A percentile compares a stretch with the other conserved stretches of the same genome.
phyloP scores from a whole-genome alignment of 805 yeast species.

The Ogataea allantospora region DNA sequence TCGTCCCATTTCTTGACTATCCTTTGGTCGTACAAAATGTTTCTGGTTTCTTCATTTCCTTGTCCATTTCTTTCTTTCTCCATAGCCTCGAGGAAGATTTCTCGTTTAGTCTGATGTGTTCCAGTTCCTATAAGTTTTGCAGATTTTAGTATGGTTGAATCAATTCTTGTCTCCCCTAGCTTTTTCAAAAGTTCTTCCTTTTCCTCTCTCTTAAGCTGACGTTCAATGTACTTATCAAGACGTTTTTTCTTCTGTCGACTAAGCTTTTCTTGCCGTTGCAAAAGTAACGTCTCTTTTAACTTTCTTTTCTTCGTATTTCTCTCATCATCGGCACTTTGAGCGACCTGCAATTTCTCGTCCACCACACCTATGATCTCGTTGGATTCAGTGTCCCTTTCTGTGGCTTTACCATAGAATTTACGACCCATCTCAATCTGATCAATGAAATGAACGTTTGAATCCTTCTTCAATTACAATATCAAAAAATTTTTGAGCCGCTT shows the following conservation, averaged over 20 bases:
- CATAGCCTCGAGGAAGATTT: constrained; percentile 72
- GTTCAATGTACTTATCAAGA: constrained; percentile 88
- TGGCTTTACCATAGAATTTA: constrained; percentile 15
- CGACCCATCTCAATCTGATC: constrained; percentile 8
- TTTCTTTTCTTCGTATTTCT: constrained; percentile 62
- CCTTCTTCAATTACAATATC: too few relatives aligned
- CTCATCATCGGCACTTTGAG: constrained; percentile 56
- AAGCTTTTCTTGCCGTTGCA: constrained; percentile 65
- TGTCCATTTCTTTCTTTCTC: constrained; percentile 70
- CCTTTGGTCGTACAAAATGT: constrained; percentile 67
- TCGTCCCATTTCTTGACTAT: constrained; percentile 61
- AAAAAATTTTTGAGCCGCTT: constrained; percentile 6
- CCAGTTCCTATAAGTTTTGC: constrained; percentile 80
- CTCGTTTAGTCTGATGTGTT: constrained; percentile 54
- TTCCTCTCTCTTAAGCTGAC: constrained; percentile 85
- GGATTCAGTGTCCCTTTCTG: not conserved
- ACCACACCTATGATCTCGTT: not conserved
- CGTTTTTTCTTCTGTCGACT: constrained; percentile 72
- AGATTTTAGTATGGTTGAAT: constrained; percentile 66
- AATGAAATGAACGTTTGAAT: too few relatives aligned
- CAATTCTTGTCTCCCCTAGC: constrained; percentile 64
- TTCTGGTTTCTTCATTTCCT: constrained; percentile 58
- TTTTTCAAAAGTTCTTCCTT: constrained; percentile 74
- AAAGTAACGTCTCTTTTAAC: constrained; percentile 54
- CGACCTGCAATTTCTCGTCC: constrained; percentile 37